Percentiles rank a stretch among this genome's conserved stretches.
phyloP scores from a whole-genome alignment of 2,329 filamentous ascomycete species.

The Xylariomycetidae sp. region DNA sequence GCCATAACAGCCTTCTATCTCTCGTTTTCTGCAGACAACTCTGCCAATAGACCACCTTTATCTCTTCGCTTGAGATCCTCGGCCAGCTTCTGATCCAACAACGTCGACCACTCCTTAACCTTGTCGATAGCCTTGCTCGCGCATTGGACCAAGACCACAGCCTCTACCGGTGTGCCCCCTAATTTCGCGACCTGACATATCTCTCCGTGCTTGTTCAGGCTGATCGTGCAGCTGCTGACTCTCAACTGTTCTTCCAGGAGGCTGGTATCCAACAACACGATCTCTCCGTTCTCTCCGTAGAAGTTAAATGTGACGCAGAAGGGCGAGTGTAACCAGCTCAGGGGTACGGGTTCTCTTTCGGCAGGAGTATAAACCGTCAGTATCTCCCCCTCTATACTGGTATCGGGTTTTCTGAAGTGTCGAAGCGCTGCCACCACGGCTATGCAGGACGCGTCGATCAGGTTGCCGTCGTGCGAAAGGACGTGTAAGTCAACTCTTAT shows the following conservation, averaged over 20 bases:
- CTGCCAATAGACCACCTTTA: constrained; percentile 72
- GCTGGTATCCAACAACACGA: constrained; percentile 67
- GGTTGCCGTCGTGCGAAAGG: constrained; percentile 82
- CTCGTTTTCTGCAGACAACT: constrained; percentile 79
- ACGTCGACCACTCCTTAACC: constrained; percentile 71
- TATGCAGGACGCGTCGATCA: constrained; percentile 81
- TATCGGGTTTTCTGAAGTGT: constrained; percentile 89
- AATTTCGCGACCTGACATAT: constrained; percentile 89
- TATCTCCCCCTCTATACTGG: constrained; percentile 76
- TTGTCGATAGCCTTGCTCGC: constrained; percentile 70
- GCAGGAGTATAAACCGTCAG: constrained; percentile 79
- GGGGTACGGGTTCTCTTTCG: constrained; percentile 83
- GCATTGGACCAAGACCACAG: constrained; percentile 71
- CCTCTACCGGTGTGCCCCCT: constrained; percentile 78
- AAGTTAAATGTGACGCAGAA: constrained; percentile 89
- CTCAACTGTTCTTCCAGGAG: constrained; percentile 73
- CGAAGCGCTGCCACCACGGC: constrained; percentile 83
- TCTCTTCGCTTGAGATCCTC: constrained; percentile 76
- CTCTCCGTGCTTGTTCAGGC: constrained; percentile 84
- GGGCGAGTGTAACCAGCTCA: constrained; percentile 88
- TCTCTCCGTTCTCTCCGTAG: constrained; percentile 67
- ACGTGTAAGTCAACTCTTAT: constrained; percentile 90
- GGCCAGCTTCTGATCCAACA: constrained; percentile 68
- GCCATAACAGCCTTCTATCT: constrained; percentile 44
- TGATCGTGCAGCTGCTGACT: constrained; percentile 71